phyloP scores from a whole-genome alignment of 2,329 filamentous ascomycete genomes.

The Sporothrix inflata region DNA sequence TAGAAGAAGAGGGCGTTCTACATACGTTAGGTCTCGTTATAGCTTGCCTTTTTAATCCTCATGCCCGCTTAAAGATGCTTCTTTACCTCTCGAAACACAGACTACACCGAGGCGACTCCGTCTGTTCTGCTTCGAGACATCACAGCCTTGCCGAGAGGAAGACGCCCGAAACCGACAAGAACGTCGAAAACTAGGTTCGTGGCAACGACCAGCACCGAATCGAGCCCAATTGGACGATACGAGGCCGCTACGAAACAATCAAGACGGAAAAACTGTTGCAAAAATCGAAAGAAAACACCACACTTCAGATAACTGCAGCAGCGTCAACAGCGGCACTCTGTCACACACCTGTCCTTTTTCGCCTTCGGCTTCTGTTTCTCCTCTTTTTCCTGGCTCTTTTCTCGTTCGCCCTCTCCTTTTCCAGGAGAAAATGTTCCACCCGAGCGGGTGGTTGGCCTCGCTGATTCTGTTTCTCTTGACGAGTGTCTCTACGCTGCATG shows the following conservation, averaged over 20 bases:
- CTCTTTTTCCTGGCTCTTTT: neutral
- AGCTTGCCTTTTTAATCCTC: neutral
- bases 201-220: neutral
- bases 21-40: neutral
- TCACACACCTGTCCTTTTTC: too few relatives aligned
- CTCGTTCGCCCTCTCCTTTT: neutral
- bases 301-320: neutral
- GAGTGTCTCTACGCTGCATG: neutral
- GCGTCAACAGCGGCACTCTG: too few relatives aligned
- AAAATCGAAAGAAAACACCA: neutral
- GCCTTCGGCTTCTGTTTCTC: neutral
- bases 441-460: neutral
- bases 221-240: neutral
- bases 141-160: neutral
- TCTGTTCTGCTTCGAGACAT: conserved; percentile 1
- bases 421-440: neutral
- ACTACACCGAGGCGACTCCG: neutral
- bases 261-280: neutral
- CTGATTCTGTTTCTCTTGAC: conserved; percentile 7
- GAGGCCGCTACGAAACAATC: neutral
- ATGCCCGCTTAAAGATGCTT: neutral
- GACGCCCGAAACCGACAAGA: neutral
- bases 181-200: neutral
- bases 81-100: neutral
- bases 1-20: neutral